Conservation (phyloP, 2,329 filamentous ascomycete genomes). For the Ophiocordyceps robertsii region DNA sequence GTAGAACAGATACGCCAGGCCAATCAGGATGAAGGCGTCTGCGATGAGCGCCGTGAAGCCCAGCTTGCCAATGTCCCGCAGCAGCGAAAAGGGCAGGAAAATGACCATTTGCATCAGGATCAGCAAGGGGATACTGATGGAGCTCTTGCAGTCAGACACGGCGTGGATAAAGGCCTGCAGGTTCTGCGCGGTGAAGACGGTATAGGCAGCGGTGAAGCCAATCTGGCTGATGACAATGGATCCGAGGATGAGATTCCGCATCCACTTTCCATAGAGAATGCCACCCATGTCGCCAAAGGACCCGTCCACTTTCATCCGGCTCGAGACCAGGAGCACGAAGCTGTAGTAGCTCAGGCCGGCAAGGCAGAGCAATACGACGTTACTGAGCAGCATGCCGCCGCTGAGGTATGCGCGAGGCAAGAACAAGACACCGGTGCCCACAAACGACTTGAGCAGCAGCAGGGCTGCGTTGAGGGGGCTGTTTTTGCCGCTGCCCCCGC, state of each 20-base stretch:
- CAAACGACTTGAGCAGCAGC: constrained; percentile 90
- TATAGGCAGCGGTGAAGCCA: constrained; percentile 89
- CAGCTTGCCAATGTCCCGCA: constrained; percentile 94
- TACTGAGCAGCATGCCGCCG: constrained; percentile 95
- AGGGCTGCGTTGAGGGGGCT: constrained; percentile 67
- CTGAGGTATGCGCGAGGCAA: constrained; percentile 87
- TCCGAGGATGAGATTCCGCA: constrained; percentile 73
- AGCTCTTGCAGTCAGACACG: constrained; percentile 73
- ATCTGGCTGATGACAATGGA: constrained; percentile 95
- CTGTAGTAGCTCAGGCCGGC: constrained; percentile 89
- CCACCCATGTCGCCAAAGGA: constrained; percentile 97
- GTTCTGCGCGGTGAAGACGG: constrained; percentile 93
- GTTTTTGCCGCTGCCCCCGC: constrained; percentile 62
- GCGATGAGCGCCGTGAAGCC: constrained; percentile 89
- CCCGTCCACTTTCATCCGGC: constrained; percentile 72
- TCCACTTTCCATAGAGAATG: constrained; percentile 77
- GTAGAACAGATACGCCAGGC: constrained; percentile 88
- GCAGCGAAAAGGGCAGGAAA: constrained; percentile 84
- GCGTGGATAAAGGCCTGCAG: constrained; percentile 88
- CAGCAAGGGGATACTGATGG: constrained; percentile 77
- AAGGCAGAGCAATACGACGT: constrained; percentile 74
- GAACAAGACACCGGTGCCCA: constrained; percentile 91
- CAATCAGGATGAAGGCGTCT: constrained; percentile 86
- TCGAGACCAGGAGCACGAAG: constrained; percentile 85
- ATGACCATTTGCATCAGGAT: constrained; percentile 92